Base-by-base conservation (phyloP, 2,329 filamentous ascomycete species). In the Geoglossum cookeanum region DNA sequence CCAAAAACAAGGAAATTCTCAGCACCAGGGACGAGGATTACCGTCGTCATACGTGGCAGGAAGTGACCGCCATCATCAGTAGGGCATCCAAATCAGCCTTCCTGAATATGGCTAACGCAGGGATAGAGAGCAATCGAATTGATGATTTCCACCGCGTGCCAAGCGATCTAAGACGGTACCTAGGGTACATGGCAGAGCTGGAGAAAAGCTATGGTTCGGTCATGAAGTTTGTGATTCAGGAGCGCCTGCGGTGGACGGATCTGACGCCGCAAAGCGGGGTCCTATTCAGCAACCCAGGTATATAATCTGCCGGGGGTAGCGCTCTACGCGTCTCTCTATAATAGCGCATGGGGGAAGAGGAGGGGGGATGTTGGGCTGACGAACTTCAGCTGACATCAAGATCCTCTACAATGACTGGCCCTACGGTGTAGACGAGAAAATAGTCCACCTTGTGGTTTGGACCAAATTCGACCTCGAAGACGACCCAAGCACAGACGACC, bases 371-470 rank as follows among this genome's bases (percentile, higher is more conserved):
- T 37, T 47, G 15, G 27, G 17, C 55, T 51, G 30, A 53, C 49
- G n/a, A 8, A 32, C 11, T 39, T 47, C 60, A 75, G 75, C 71
- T 52, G 84, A 92, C 65, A 71, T 83, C 64, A 88, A 81, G 68
- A 82, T 94, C 53, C 69, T 95, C 45, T 80, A 78, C 70, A 97
- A 97, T 66, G 90, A 97, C 74, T 96, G 89, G 87, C 91, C 91
- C 0, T 97, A 96, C 65, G 89, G 87, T 0, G 75, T 96, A 56
- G 87, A 92, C 63, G 66, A 73, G 52, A 75, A 78, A 55, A 90
- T 95, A 61, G 78, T 87, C 15, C 91, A 96, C 67, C 74, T 96
- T 2, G 87, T 95, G 4, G 81, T 95, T 11, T 97, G 91, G 91
- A 92, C 86, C 53, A 95, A 95, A 69, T 95, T 94, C 65, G 75